Evolutionary conservation across 768 basidiomycete genomes (phyloP), one percentile per base, ranked within the genome.

Genomic region (Crepidotus variabilis): DNA sequence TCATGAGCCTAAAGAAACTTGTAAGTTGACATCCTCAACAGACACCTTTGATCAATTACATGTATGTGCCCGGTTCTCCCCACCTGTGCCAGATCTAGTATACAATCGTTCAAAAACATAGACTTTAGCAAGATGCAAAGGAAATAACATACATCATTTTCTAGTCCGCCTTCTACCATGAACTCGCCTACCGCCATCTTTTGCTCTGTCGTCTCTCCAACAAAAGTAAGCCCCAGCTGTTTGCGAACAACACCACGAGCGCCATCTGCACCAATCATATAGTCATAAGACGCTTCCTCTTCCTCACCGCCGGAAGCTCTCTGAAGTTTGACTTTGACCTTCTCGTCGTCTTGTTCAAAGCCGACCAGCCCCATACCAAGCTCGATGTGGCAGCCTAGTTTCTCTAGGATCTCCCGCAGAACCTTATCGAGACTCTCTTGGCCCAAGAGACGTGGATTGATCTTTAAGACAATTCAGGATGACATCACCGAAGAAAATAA

Each of bases 41-140:
- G 7, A 18, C 13, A 49, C 10, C 24, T 35, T n/a, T 34, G 16
- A 20, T 48, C 14, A 28, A 60, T 47, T 60, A 75, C 76, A 75
- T 58, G 3, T 62, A 58, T 9, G 50, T 63, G 6, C 58, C 54
- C 18, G 69, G 55, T 24, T 75, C 72, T 2, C 79, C 77, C 77
- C 78, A 80, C 60, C 73, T 72, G 54, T 79, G 78, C 75, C 75
- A 79, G 47, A 67, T 60, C 78, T 24, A n/a, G n/a, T n/a, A 58
- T 28, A 39, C 2, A 50, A 45, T 10, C 33, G 23, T 36, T 28
- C 28, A 28, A 8, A 18, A 47, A 50, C 21, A 47, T 39, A 14
- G 8, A 32, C n/a, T 9, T 16, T 23, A n/a, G 10, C 22, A 13
- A n/a, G 14, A 9, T 8, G 47, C 20, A 28, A 49, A 49, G 2